Base-by-base conservation (phyloP, 2,329 filamentous ascomycete species). In the Epichloe sylvatica region DNA sequence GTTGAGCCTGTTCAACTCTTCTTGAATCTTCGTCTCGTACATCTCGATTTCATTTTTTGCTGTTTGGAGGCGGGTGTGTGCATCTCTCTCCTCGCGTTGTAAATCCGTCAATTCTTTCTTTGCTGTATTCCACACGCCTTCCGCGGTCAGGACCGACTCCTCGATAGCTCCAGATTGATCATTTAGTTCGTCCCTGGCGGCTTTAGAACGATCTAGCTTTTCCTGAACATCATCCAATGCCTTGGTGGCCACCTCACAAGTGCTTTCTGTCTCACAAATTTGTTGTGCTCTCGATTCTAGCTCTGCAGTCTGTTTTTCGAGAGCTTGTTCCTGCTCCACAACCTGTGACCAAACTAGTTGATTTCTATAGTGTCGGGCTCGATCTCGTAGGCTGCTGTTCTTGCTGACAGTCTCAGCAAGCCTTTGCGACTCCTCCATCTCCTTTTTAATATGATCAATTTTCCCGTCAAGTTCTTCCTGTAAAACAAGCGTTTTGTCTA, bases 321-420 rank as follows among this genome's bases (percentile, higher is more conserved):
- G 60, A 3, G 67, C 59, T 36, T 64, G 68, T 64, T 97, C 91
- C 63, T 86, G 76, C 50, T 87, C 81, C 45, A 81, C 77, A 1
- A 97, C 89, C 60, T 94, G 86, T 23, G 81, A 78, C 92, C 92
- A 98, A n/a, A 84, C 82, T 54, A 87, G 71, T 67, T 94, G 84
- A 17, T 76, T 73, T 41, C 73, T 69, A 42, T 85, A 71, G 23
- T 77, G 71, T 35, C 72, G 72, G 44, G 80, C 73, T 51, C 78
- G 79, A 19, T 73, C 70, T 36, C 80, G 76, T 57, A 94, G 74
- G 13, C 74, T 73, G 44, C 82, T 72, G 49, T 86, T 82, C 53
- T 81, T 80, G 49, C 83, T 75, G 0, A 84, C 79, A 1, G 79
- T 68, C 49, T 83, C 77, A 23, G 83, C 75, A 52, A 83, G 78